A percentile compares a stretch with the other conserved stretches of the same genome.
Conservation (phyloP, 495 filamentous ascomycete genomes). For the Hyaloscypha hepaticicola region DNA sequence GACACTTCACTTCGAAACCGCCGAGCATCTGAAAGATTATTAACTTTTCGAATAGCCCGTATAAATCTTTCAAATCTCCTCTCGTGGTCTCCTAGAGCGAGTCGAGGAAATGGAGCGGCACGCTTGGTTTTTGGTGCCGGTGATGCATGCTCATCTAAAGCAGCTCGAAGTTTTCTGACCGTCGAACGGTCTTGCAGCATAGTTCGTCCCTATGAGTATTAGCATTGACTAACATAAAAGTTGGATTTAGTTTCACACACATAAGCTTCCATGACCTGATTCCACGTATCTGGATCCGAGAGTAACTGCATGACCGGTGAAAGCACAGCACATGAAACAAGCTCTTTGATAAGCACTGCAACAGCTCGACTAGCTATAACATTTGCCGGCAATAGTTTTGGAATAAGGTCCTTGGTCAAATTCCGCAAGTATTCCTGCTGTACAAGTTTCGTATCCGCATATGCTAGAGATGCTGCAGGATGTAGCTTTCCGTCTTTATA, state of each 20-base stretch:
- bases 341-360: constrained; percentile 75
- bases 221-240: constrained; percentile 2
- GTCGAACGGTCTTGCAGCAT: constrained; percentile 95
- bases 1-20: constrained; percentile 88
- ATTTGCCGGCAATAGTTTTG: constrained; percentile 67
- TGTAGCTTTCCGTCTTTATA: constrained; percentile 89
- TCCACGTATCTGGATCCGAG: constrained; percentile 94
- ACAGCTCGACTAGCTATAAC: constrained; percentile 79
- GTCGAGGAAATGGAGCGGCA: constrained; percentile 63
- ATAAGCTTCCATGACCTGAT: constrained; percentile 88
- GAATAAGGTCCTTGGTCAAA: constrained; percentile 66
- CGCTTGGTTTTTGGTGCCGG: constrained; percentile 68
- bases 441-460: constrained; percentile 74
- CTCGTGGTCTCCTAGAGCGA: constrained; percentile 65
- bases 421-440: constrained; percentile 87
- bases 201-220: constrained; percentile 59
- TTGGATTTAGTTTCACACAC: constrained; percentile 34
- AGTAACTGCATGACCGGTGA: constrained; percentile 68
- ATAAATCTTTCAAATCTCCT: constrained; percentile 93
- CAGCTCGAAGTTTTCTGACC: constrained; percentile 88
- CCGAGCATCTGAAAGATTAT: constrained; percentile 91
- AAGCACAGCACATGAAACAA: constrained; percentile 75
- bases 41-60: constrained; percentile 80
- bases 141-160: constrained; percentile 92
- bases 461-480: constrained; percentile 77